These are phyloP conservation scores for Botrytis cinerea DNA, from an alignment of 2,329 filamentous ascomycete genomes.

Conservation along the genomic window DNA sequence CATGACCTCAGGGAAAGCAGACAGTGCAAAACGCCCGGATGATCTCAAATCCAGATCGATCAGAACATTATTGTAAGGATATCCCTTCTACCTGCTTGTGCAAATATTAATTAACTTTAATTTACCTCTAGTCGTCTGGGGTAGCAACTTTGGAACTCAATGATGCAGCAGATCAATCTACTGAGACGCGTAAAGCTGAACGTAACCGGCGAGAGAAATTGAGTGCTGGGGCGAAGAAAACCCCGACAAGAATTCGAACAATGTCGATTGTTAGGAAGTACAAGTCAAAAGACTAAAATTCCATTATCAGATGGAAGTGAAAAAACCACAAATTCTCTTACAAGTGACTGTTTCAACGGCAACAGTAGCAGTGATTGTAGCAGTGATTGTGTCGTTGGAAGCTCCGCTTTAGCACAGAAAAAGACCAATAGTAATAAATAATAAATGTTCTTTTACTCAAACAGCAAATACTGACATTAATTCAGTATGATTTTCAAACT, in stretches of 20 bases:
- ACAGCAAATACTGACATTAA: neutral
- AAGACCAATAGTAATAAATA: neutral
- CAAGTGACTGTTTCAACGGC: neutral
- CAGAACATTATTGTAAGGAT: neutral
- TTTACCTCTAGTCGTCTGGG: neutral
- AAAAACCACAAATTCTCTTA: neutral
- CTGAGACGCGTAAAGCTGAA: neutral
- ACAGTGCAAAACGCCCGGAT: neutral
- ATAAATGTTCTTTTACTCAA: neutral
- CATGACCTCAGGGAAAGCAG: neutral
- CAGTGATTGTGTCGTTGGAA: neutral
- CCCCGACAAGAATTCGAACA: neutral
- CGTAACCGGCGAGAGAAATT: neutral
- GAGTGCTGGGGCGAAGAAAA: neutral
- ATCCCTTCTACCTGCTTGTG: neutral
- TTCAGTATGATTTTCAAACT: neutral
- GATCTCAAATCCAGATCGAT: neutral
- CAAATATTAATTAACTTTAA: neutral
- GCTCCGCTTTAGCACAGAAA: neutral
- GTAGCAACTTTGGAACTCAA: neutral
- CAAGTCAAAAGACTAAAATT: neutral
- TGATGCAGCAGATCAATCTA: neutral
- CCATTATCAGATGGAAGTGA: neutral
- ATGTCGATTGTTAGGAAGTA: neutral
- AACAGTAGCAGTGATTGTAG: neutral